A percentile compares a stretch with the other conserved stretches of the same genome.
phyloP scores from a whole-genome alignment of 805 yeast genomes.

The Teunomyces cretensis region DNA sequence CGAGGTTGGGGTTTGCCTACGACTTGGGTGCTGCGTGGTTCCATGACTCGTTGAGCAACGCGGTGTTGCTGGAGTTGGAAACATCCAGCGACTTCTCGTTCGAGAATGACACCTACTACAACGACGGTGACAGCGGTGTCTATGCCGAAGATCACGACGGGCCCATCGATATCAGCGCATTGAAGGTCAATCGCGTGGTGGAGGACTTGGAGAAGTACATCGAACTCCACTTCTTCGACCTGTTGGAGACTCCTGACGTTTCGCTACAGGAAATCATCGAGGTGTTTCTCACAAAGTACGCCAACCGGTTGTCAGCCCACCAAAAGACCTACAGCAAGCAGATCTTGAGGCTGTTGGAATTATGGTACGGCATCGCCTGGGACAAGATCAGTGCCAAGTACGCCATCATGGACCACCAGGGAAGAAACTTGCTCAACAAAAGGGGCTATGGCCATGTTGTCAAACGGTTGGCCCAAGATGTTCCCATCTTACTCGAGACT shows the following conservation, averaged over 20 bases:
- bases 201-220: slow-evolving; percentile 60
- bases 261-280: slow-evolving; percentile 51
- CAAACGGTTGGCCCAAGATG: slow-evolving; percentile 32
- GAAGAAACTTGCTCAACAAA: slow-evolving; percentile 71
- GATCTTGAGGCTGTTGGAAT: slow-evolving; percentile 57
- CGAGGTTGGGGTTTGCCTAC: slow-evolving; percentile 34
- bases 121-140: slow-evolving; percentile 40
- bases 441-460: slow-evolving; percentile 59
- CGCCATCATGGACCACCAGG: slow-evolving; percentile 68
- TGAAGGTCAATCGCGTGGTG: slow-evolving; percentile 35
- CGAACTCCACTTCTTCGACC: slow-evolving; percentile 54
- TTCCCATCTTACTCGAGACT: slow-evolving; percentile 43
- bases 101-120: slow-evolving; percentile 41
- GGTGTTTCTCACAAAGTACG: slow-evolving; percentile 46
- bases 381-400: slow-evolving; percentile 64
- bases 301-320: slow-evolving; percentile 46
- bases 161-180: slow-evolving; percentile 24
- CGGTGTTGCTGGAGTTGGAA: slow-evolving; percentile 26
- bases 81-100: slow-evolving; percentile 17
- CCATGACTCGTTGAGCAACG: slow-evolving; percentile 75
- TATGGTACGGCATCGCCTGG: slow-evolving; percentile 82
- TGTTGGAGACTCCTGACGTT: slow-evolving; percentile 48
- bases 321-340: slow-evolving; percentile 56
- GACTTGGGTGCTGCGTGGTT: slow-evolving; percentile 95
- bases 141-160: slow-evolving; percentile 33